phyloP scores from a whole-genome alignment of 345 rosid species.

The Populus ilicifolia region DNA sequence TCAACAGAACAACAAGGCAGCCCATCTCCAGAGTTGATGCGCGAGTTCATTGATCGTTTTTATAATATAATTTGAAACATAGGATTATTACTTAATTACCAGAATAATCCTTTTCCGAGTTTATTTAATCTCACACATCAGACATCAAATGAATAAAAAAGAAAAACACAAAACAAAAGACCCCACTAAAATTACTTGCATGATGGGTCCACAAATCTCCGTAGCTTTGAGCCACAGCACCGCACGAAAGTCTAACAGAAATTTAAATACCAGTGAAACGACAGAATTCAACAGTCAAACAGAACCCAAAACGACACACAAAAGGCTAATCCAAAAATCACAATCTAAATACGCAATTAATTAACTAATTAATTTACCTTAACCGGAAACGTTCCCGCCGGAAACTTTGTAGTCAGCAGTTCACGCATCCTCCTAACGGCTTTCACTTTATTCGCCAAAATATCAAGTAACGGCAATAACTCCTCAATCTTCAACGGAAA shows the following conservation, averaged over 20 bases:
- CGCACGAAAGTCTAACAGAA: too few species aligned
- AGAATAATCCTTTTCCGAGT: background rate
- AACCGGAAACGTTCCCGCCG: slow-evolving; percentile 93
- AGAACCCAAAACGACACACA: slow-evolving; percentile 13
- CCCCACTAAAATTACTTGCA: background rate
- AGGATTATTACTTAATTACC: background rate
- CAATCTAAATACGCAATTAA: background rate
- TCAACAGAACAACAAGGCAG: too few species aligned
- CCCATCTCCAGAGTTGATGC: too few species aligned
- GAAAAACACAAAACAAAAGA: background rate
- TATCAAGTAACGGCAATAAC: slow-evolving; percentile 82
- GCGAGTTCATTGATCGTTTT: too few species aligned
- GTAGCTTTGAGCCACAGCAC: too few species aligned
- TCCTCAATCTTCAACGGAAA: slow-evolving; percentile 92
- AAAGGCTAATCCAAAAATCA: background rate
- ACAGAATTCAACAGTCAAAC: background rate
- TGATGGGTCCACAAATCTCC: too few species aligned
- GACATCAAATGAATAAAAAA: background rate
- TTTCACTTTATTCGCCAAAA: slow-evolving; percentile 88
- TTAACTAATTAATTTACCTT: slow-evolving; percentile 47
- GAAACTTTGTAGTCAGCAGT: slow-evolving; percentile 88
- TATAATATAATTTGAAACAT: too few species aligned
- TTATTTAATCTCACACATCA: too few species aligned
- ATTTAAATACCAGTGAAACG: background rate
- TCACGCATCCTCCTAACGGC: slow-evolving; percentile 92